Evolutionary conservation across 805 yeast genomes (phyloP), one percentile per base, ranked within the genome.

Genomic region (Metschnikowia rubicola): DNA sequence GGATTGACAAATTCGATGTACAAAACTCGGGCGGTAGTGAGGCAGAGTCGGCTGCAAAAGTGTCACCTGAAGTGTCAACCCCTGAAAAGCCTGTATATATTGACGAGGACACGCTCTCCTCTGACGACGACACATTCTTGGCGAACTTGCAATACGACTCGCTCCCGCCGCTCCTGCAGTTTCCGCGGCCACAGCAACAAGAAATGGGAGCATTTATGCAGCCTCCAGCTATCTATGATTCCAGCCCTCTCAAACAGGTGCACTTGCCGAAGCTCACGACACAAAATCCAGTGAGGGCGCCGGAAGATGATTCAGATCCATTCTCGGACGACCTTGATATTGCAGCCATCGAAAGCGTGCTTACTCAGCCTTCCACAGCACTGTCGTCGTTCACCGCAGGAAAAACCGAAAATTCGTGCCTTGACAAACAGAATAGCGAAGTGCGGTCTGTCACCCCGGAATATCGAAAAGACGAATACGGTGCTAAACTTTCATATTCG

Each of bases 401-500:
- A 6, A 49, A 44, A 10, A 42, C 82, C 0, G 65, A 68, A 35
- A 51, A 75, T n/a, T 75, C 83, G 7, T 73, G 79, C 36, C 61
- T 68, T 0, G 77, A 73, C 35, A 71, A 83, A 11, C 66, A 64
- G 37, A 59, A 86, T 38, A 79, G 67, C 48, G 77, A 75, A 54
- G 73, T 81, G 6, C 53, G 53, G 10, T 58, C 60, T 1, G 59
- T 78, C 10, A 31, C 35, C 9, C 38, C 48, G 2, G 32, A 17
- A 4, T 10, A 12, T 15, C 29, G 15, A 31, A 31, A 21, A n/a
- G 34, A 29, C 32, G 26, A 15, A 17, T 21, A 28, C 8, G 53
- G 52, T 8, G 52, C 83, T 0, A 65, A 68, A 37, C 51, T 77
- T 17, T 75, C 84, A 7, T 74, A 72, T n/a, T 52, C 62, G 3